Evolutionary conservation across 345 rosid genomes (phyloP).

Genomic region (Dovyalis caffra): DNA sequence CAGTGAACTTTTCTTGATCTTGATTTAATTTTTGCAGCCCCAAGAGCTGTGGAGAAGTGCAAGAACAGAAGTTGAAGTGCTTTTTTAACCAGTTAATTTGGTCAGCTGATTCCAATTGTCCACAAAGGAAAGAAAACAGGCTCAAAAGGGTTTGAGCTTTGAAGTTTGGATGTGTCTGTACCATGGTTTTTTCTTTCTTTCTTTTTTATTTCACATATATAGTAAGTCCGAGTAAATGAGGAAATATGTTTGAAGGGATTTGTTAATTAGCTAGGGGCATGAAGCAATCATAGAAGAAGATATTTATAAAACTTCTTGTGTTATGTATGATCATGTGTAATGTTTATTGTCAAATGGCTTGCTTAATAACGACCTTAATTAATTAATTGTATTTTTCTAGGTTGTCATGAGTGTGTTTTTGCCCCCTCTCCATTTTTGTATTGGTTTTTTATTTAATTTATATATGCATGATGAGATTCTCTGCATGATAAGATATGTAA

Average conservation of each 20-base stretch:
- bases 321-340: constrained; percentile 7
- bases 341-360: constrained; percentile 13
- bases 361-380: constrained; percentile 20
- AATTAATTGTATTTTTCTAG: background rate
- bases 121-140: constrained; percentile 38
- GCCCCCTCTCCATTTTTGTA: constrained; percentile 1
- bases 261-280: constrained; percentile 12
- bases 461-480: constrained; percentile 17
- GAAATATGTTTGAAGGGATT: constrained; percentile 15
- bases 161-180: constrained; percentile 44
- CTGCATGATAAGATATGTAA: background rate
- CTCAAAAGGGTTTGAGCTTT: constrained; percentile 47
- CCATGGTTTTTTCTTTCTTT: constrained; percentile 4
- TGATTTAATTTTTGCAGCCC: constrained; percentile 21
- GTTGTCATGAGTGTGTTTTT: constrained; percentile 9
- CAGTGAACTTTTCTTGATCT: background rate
- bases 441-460: background rate
- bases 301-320: constrained; percentile 21
- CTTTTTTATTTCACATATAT: background rate
- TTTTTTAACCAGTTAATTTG: background rate
- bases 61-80: constrained; percentile 58
- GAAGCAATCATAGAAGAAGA: constrained; percentile 20
- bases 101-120: constrained; percentile 4
- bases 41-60: constrained; percentile 38
- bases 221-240: constrained; percentile 1